Conservation (phyloP, 2,329 filamentous ascomycete species). For the Pseudogymnoascus sp. region DNA sequence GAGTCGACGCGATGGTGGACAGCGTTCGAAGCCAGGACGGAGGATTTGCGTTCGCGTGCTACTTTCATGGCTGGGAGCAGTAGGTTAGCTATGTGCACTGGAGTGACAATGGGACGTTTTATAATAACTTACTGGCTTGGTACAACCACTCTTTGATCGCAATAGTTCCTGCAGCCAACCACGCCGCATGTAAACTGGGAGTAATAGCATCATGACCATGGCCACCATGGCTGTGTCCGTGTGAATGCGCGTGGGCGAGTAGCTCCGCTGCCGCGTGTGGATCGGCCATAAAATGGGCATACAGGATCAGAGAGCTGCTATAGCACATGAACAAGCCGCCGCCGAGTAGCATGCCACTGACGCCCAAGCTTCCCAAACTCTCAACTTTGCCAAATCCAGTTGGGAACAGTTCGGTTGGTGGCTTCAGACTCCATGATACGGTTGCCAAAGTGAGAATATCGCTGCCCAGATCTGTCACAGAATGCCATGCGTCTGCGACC, state of each 20-base stretch:
- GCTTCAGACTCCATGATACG: slow-evolving; percentile 84
- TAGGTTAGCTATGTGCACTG: slow-evolving; percentile 18
- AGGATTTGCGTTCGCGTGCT: slow-evolving; percentile 86
- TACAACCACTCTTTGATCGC: slow-evolving; percentile 95
- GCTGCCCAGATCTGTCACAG: slow-evolving; percentile 87
- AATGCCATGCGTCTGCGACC: slow-evolving; percentile 90
- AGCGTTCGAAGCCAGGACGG: slow-evolving; percentile 90
- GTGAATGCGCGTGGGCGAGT: slow-evolving; percentile 49
- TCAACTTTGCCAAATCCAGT: slow-evolving; percentile 97
- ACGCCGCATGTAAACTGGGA: slow-evolving; percentile 88
- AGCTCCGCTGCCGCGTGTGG: slow-evolving; percentile 45
- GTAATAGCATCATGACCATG: slow-evolving; percentile 56
- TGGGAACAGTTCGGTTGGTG: slow-evolving; percentile 76
- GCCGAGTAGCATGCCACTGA: slow-evolving; percentile 81
- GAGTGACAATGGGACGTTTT: neutral
- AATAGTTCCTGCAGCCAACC: slow-evolving; percentile 86
- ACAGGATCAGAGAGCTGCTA: slow-evolving; percentile 62
- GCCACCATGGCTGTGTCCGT: slow-evolving; percentile 52
- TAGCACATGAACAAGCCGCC: slow-evolving; percentile 90
- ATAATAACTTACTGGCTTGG: slow-evolving; percentile 68
- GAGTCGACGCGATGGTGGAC: slow-evolving; percentile 96
- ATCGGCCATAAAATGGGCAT: slow-evolving; percentile 66
- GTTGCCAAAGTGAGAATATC: slow-evolving; percentile 91
- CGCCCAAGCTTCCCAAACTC: slow-evolving; percentile 84
- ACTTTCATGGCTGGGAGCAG: slow-evolving; percentile 74